These are phyloP conservation scores for Calocera cornea DNA, from an alignment of 768 basidiomycete species.

Conservation along the genomic window DNA sequence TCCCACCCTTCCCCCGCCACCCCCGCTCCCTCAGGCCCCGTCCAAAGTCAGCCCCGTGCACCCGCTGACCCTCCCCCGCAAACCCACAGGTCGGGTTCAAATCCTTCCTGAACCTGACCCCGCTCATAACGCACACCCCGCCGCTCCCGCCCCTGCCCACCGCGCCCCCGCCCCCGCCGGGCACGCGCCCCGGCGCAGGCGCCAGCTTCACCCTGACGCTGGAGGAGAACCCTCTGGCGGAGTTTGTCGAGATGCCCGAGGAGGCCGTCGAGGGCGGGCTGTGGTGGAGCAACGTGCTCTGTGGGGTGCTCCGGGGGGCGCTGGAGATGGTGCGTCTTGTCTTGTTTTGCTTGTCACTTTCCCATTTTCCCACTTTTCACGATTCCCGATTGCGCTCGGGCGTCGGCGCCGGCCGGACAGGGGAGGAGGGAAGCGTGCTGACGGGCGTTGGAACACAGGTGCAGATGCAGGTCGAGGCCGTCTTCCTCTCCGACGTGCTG, in stretches of 20 bases:
- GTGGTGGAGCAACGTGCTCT: constrained; percentile 94
- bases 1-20: too few species aligned
- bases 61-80: not conserved
- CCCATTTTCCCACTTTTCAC: not conserved
- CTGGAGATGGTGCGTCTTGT: constrained; percentile 74
- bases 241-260: constrained; percentile 93
- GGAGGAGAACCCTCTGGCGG: constrained; percentile 92
- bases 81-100: constrained; percentile 82
- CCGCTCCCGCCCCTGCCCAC: constrained; percentile 33
- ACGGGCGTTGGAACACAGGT: constrained; percentile 44
- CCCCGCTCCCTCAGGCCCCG: too few species aligned
- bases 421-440: too few species aligned
- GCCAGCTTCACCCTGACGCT: constrained; percentile 59
- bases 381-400: too few species aligned
- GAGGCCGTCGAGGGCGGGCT: constrained; percentile 84
- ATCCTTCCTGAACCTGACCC: constrained; percentile 87
- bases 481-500: constrained; percentile 79
- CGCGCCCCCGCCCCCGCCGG: not conserved
- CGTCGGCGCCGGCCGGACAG: not conserved
- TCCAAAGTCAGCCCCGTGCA: not conserved
- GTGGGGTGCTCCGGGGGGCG: constrained; percentile 84
- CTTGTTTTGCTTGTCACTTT: not conserved
- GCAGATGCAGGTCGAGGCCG: constrained; percentile 86
- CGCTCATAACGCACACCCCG: constrained; percentile 57
- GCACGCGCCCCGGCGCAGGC: not conserved